Base-by-base conservation (phyloP, 306 rosid species). In the Ziziphus jujuba region DNA sequence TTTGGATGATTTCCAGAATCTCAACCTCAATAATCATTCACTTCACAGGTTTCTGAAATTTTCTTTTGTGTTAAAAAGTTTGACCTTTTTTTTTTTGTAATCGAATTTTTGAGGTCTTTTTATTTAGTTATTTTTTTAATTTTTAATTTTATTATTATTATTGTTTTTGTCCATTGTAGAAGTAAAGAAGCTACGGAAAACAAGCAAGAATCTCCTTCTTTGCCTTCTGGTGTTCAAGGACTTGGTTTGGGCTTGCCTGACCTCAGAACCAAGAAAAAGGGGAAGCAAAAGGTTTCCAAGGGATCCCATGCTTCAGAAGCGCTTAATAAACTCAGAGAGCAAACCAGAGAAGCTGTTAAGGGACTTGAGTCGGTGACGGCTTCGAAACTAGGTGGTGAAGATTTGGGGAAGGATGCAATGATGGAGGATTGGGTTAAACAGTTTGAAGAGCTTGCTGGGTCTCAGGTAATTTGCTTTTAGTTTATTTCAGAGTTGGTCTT, bases 371-470 rank as follows among this genome's bases (percentile, higher is more conserved):
- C 65, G 5, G 72, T 81, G 54, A n/a, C 85, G 3, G 78, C 45
- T 44, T 66, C 85, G 15, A 77, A 76, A 28, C 71, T 84, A 9
- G 45, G 59, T 23, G 73, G 47, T 5, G 95, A 77, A 73, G 91
- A 87, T 73, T 71, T 85, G 8, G 82, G 78, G 9, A 75, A 85
- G 61, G 95, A 92, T 68, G 82, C 79, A 6, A 35, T 77, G 79
- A 77, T 93, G 84, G 98, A 93, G 21, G 97, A 93, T 77, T 93
- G 92, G 98, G 89, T 93, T 62, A 93, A 93, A 85, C 97, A 93
- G 72, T 93, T 93, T 72, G 96, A 86, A 83, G 84, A 88, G 49
- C 82, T 91, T 67, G 80, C 89, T 70, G 92, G 85, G n/a, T 72
- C 92, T 71, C 91, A 86, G 97, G 96, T 91, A 80, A 45, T 14